A percentile compares a stretch with the other conserved stretches of the same genome.
phyloP scores from a whole-genome alignment of 768 basidiomycete genomes.

The Serendipita sp. region DNA sequence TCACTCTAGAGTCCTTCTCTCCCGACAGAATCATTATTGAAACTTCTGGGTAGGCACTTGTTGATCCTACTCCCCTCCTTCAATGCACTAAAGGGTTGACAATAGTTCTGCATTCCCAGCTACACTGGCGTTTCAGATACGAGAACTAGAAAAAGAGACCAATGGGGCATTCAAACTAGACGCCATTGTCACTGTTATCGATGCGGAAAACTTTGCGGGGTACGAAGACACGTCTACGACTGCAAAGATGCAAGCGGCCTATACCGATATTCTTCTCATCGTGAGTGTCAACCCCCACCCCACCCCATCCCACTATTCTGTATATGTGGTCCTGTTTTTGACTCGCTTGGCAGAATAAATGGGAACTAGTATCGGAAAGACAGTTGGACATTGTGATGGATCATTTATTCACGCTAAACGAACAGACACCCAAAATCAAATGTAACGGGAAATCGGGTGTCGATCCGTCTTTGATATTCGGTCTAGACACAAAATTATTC shows the following conservation, averaged over 20 bases:
- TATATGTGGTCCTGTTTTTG: not conserved
- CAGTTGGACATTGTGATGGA: conserved; percentile 71
- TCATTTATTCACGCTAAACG: conserved; percentile 78
- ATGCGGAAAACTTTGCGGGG: conserved; percentile 80
- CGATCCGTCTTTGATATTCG: conserved; percentile 67
- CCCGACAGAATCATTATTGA: conserved; percentile 92
- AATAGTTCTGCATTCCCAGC: conserved; percentile 94
- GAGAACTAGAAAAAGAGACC: conserved; percentile 71
- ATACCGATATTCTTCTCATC: conserved; percentile 79
- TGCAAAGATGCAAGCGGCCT: conserved; percentile 88
- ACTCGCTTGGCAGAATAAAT: conserved; percentile 50
- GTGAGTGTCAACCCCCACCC: conserved; percentile 25
- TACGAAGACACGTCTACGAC: conserved; percentile 89
- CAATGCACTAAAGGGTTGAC: not conserved
- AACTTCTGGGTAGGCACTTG: conserved; percentile 58
- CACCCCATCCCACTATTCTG: not conserved
- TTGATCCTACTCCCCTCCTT: not conserved
- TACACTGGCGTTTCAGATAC: conserved; percentile 85
- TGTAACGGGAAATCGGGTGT: conserved; percentile 49
- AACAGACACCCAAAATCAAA: conserved; percentile 69
- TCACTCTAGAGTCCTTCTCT: conserved; percentile 47
- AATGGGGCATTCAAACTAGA: conserved; percentile 63
- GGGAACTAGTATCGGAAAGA: conserved; percentile 54
- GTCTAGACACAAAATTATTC: conserved; percentile 75
- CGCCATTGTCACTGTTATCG: conserved; percentile 75